Evolutionary conservation across 169 alveolate genomes (phyloP), one percentile per base, ranked within the genome.

Genomic region (Eimeria sp.): DNA sequence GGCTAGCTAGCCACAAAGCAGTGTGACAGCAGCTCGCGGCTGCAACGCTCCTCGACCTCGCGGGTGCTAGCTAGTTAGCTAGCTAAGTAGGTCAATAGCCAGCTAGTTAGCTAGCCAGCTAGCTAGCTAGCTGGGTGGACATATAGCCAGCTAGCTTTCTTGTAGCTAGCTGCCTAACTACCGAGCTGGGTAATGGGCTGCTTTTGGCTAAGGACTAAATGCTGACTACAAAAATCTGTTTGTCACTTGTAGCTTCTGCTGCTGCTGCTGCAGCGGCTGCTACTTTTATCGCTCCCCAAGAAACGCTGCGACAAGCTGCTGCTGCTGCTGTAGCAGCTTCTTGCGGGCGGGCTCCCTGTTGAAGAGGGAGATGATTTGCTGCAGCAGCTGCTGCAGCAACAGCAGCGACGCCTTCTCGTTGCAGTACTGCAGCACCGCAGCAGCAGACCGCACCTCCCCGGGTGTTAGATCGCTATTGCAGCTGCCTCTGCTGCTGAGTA

Each of bases 311-410:
- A 78, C 89, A 34, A 54, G 63, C 18, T 54, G 63, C 63, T 43
- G 89, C 40, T 78, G 89, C 89, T 78, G 89, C 89, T 78, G 89
- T 65, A 78, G 65, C 40, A 78, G 65, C 89, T 78, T 78, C 49
- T 4, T 40, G 27, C 89, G 61, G 13, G 30, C 10, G 40, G 89
- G 89, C 4, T 78, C 89, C 7, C 89, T 78, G 30, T 78, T 51
- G 89, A 78, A 78, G 65, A 78, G 89, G 25, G 65, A 34, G 18
- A 45, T 45, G 0, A 78, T 78, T 58, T 78, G 63, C 63, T 54
- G 63, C 63, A 1, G 89, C 61, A 78, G 61, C 89, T 78, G 89
- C 89, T 13, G 61, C 70, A 78, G 61, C 89, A 78, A 65, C 89
- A 45, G 89, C 65, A 78, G 70, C 27, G 89, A 78, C 61, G 61